Conservation (phyloP, 73 alveolate genomes). For the Paraurostyla sp. region DNA sequence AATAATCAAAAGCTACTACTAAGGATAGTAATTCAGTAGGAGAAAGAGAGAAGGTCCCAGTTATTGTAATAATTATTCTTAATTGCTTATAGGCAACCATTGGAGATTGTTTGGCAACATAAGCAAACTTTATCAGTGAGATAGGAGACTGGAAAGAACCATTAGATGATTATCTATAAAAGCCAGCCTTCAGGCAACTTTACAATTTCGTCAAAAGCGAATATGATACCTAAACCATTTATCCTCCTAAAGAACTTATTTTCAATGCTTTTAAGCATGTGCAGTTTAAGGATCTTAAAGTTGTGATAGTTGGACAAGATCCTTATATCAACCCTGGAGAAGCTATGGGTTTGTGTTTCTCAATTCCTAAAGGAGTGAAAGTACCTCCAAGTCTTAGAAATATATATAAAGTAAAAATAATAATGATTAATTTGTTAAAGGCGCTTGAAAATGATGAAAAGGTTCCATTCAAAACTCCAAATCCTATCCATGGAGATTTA, state of each 20-base stretch:
- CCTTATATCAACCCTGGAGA: conserved; percentile 94
- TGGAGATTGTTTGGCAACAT: conserved; percentile 40
- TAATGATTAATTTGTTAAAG: too few species aligned
- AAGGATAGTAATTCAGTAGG: too few species aligned
- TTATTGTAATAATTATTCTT: too few species aligned
- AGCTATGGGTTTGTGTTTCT: conserved; percentile 97
- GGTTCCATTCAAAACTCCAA: conserved; percentile 75
- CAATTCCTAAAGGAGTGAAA: conserved; percentile 84
- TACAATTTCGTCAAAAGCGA: conserved; percentile 79
- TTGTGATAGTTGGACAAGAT: conserved; percentile 96
- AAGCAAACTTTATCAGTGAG: conserved; percentile 70
- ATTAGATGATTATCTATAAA: conserved; percentile 58
- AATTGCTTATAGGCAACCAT: too few species aligned
- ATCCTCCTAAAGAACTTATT: conserved; percentile 89
- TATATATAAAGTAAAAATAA: too few species aligned
- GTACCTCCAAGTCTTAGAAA: conserved; percentile 92
- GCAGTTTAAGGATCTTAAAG: conserved; percentile 85
- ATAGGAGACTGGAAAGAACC: conserved; percentile 80
- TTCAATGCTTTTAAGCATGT: conserved; percentile 90
- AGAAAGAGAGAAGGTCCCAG: too few species aligned
- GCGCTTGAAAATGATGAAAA: conserved; percentile 88
- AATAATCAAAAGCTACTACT: too few species aligned
- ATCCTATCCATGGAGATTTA: conserved; percentile 92
- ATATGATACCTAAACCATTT: conserved; percentile 75
- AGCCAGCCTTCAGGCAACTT: conserved; percentile 73